A percentile compares a stretch with the other conserved stretches of the same genome.
These are phyloP conservation scores for Kodamaea jinghongensis DNA, from an alignment of 805 yeast species.

Conservation along the genomic window DNA sequence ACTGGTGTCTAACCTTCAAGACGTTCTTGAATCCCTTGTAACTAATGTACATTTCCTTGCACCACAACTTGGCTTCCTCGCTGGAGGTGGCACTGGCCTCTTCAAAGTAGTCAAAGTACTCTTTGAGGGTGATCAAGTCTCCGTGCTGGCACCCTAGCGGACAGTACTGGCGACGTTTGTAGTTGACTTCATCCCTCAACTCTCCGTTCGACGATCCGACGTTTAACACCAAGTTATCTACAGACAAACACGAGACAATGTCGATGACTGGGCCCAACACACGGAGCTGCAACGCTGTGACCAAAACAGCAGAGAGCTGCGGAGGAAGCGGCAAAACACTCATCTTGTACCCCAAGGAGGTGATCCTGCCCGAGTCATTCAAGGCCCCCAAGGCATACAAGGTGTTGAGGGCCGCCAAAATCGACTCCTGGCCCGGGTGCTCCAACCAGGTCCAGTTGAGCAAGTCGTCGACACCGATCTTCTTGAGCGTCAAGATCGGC, in stretches of 20 bases:
- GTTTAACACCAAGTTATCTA: slow-evolving; percentile 79
- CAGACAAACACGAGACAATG: slow-evolving; percentile 88
- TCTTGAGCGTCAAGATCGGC: slow-evolving; percentile 81
- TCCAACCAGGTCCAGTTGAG: slow-evolving; percentile 91
- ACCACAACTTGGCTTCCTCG: slow-evolving; percentile 74
- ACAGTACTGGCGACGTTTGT: slow-evolving; percentile 64
- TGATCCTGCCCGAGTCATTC: slow-evolving; percentile 71
- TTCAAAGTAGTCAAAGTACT: slow-evolving; percentile 58
- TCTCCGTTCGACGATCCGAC: slow-evolving; percentile 63
- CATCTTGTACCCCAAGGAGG: slow-evolving; percentile 80
- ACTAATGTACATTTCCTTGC: slow-evolving; percentile 72
- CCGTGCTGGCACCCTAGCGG: slow-evolving; percentile 74
- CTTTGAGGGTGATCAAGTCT: slow-evolving; percentile 80
- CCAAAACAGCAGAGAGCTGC: slow-evolving; percentile 79
- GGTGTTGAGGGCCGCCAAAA: slow-evolving; percentile 73
- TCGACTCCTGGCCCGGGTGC: slow-evolving; percentile 77
- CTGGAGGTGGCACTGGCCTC: slow-evolving; percentile 27
- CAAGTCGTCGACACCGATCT: slow-evolving; percentile 78
- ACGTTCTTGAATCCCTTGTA: slow-evolving; percentile 80
- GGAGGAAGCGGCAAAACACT: slow-evolving; percentile 91
- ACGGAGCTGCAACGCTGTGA: slow-evolving; percentile 60
- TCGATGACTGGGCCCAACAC: slow-evolving; percentile 73
- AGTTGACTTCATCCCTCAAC: slow-evolving; percentile 79
- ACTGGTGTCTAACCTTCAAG: slow-evolving; percentile 68
- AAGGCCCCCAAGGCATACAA: slow-evolving; percentile 78